A percentile compares a stretch with the other conserved stretches of the same genome.
phyloP scores from a whole-genome alignment of 139 green algal genomes.

The Pleodorina starrii region DNA sequence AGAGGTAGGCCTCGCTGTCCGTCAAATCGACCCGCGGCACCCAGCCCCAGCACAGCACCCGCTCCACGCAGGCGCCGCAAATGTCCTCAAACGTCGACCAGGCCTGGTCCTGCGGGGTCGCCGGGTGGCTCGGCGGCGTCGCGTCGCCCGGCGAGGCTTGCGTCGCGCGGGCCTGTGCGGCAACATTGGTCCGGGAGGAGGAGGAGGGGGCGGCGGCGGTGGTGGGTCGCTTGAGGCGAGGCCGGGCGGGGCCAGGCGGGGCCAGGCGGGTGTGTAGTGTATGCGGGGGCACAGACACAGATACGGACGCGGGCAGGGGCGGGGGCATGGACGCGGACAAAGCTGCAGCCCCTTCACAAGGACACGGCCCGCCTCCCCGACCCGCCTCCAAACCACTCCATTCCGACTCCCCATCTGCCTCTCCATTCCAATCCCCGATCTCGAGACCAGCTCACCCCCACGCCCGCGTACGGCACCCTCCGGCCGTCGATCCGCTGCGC shows the following conservation, averaged over 20 bases:
- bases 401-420: no score
- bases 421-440: no score
- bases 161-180: not conserved
- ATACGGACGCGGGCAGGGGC: no score
- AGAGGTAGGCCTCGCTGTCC: constrained; percentile 46
- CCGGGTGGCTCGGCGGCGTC: not conserved
- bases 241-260: no score
- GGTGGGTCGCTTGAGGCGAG: no score
- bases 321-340: no score
- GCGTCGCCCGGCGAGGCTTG: not conserved
- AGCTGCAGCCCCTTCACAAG: no score
- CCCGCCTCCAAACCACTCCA: no score
- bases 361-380: no score
- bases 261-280: no score
- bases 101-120: constrained; percentile 15
- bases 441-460: not conserved
- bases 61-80: not conserved
- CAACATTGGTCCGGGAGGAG: not conserved
- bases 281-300: no score
- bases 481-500: not conserved
- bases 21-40: constrained; percentile 1
- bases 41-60: constrained; percentile 31
- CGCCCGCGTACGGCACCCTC: not conserved
- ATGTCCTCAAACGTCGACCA: constrained; percentile 27
- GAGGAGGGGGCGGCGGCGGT: not conserved